Conservation (phyloP, 441 rosid genomes). For the Melianthus villosus region DNA sequence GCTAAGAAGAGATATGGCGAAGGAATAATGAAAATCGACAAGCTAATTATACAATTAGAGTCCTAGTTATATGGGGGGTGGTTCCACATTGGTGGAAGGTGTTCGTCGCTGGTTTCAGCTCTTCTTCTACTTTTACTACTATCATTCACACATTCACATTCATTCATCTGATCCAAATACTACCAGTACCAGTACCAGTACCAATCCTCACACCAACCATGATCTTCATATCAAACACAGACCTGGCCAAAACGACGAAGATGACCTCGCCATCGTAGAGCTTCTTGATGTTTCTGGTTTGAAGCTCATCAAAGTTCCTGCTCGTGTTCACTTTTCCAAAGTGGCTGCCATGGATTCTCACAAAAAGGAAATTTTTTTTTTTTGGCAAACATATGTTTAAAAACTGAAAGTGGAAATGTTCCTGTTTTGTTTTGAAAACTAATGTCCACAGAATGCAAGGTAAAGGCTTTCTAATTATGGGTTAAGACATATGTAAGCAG, state of each 20-base stretch:
- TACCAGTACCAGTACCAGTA: no score
- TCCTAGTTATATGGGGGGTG: slow-evolving; percentile 39
- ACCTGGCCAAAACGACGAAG: no score
- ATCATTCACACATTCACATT: slow-evolving; percentile 12
- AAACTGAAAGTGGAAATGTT: background rate
- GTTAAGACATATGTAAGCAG: no score
- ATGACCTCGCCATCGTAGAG: slow-evolving; percentile 17
- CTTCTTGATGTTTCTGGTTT: slow-evolving; percentile 40
- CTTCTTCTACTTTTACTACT: slow-evolving; percentile 18
- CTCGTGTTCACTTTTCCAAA: slow-evolving; percentile 24
- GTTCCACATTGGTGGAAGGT: slow-evolving; percentile 62
- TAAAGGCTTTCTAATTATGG: no score
- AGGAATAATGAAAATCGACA: background rate
- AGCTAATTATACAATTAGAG: background rate
- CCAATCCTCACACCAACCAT: no score
- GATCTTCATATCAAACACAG: no score
- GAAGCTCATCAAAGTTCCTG: slow-evolving; percentile 42
- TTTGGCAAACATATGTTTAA: background rate
- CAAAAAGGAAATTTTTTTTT: slow-evolving; percentile 52
- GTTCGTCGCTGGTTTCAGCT: slow-evolving; percentile 94
- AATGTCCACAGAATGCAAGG: no score
- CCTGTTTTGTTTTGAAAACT: background rate
- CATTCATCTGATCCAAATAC: slow-evolving; percentile 3
- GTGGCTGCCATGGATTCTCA: slow-evolving; percentile 47
- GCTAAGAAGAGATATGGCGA: background rate